A percentile compares a stretch with the other conserved stretches of the same genome.
These are phyloP conservation scores for Aristolochia californica DNA, from an alignment of 164 flowering plant species.

Conservation along the genomic window DNA sequence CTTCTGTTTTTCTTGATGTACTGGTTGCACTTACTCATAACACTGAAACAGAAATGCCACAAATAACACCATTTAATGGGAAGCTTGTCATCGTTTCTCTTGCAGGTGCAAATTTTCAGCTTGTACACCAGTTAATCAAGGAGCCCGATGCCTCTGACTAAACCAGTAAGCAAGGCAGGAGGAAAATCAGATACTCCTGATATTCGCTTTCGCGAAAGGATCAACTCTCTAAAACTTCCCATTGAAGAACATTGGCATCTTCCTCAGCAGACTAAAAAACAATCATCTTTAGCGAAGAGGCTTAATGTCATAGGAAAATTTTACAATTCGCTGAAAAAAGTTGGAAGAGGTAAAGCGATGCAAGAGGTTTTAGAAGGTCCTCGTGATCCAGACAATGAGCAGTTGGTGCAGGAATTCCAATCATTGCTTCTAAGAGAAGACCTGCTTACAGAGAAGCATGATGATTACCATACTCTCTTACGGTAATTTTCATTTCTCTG, in stretches of 20 bases:
- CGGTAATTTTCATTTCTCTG: constrained; percentile 21
- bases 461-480: constrained; percentile 59
- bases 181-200: no score
- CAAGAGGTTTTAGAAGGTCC: constrained; percentile 26
- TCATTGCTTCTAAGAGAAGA: constrained; percentile 36
- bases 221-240: constrained; percentile 3
- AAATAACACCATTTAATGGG: no score
- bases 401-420: constrained; percentile 36
- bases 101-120: no score
- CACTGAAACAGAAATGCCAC: no score
- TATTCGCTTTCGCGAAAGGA: background rate
- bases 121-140: no score
- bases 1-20: background rate
- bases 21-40: no score
- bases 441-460: constrained; percentile 20
- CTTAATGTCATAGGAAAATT: constrained; percentile 8
- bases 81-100: no score
- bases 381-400: constrained; percentile 37
- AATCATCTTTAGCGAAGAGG: constrained; percentile 9
- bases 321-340: constrained; percentile 16
- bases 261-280: constrained; percentile 6
- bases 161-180: no score
- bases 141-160: no score
- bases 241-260: constrained; percentile 16
- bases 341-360: constrained; percentile 23